Base-by-base conservation (phyloP, 2,329 filamentous ascomycete species). In the Apiospora saccharicola region DNA sequence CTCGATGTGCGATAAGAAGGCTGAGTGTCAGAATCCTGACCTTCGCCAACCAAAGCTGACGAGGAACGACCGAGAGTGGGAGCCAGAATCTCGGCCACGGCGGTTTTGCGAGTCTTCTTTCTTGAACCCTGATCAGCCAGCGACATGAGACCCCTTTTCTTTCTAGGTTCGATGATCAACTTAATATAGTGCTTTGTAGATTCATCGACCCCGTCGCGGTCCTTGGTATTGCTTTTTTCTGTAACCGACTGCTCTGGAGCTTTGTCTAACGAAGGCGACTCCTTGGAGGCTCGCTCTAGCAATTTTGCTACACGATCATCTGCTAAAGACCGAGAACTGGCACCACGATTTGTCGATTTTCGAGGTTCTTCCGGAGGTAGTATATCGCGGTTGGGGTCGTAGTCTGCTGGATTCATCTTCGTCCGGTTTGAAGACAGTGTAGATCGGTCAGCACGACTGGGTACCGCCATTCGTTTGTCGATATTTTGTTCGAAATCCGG, bases 61-160 rank as follows among this genome's bases (percentile, higher is more conserved):
- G 41, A 64, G 12, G 57, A 24, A n/a, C 10, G 16, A 26, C 13
- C 47, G 19, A 14, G 16, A 22, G 67, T 22, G 12, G 24, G 43
- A 22, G 24, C 8, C 26, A 41, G 16, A 30, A 10, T 30, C 24
- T 34, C 46, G 14, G n/a, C 24, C 67, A 26, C 46, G 44, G 57
- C 26, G 14, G 67, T 22, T 30, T 53, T 70, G 14, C 70, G 70
- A 44, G 44, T n/a, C 24, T 70, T 73, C 43, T 71, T 72, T 26
- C 22, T 67, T 30, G 12, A 26, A 3, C 68, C 75, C 70, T 78
- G 81, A 70, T 86, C 83, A 0, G 84, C 81, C 5, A 87, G 70
- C 79, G 88, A 81, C 61, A 89, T 75, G 10, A 89, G 76, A 1
- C 87, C 87, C 70, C 86, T 82, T 72, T 84, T 86, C 72, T 84